A percentile compares a stretch with the other conserved stretches of the same genome.
Conservation (phyloP, 495 filamentous ascomycete species). For the Amphirosellinia nigrospora region DNA sequence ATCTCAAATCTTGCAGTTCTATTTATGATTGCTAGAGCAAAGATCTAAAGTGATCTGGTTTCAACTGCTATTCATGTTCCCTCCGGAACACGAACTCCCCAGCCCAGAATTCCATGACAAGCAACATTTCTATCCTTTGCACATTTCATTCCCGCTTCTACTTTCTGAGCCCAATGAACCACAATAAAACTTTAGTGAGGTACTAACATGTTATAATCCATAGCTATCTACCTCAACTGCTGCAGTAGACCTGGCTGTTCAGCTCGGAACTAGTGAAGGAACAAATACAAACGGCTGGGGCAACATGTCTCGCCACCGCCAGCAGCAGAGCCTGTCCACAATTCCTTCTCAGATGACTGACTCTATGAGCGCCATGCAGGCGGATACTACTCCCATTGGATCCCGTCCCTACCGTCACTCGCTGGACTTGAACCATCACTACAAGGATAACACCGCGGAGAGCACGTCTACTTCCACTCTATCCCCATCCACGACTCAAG, state of each 20-base stretch:
- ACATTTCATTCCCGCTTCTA: neutral
- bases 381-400: slow-evolving; percentile 48
- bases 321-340: slow-evolving; percentile 81
- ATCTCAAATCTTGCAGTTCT: neutral
- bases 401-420: slow-evolving; percentile 62
- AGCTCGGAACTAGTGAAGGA: slow-evolving; percentile 67
- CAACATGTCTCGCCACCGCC: slow-evolving; percentile 73
- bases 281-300: slow-evolving; percentile 63
- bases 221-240: slow-evolving; percentile 80
- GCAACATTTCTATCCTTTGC: neutral
- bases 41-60: neutral
- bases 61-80: neutral
- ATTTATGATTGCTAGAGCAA: neutral
- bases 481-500: slow-evolving; percentile 47
- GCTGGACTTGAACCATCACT: slow-evolving; percentile 54
- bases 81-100: neutral
- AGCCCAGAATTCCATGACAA: neutral
- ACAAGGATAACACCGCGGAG: slow-evolving; percentile 41
- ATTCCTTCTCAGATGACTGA: slow-evolving; percentile 54
- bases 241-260: slow-evolving; percentile 79
- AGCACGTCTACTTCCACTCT: slow-evolving; percentile 39
- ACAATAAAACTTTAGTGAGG: neutral
- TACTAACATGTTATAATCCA: slow-evolving; percentile 27
- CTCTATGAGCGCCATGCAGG: slow-evolving; percentile 30
- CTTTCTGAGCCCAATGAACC: neutral